Base-by-base conservation (phyloP, 371 early-diverging fungal genomes). In the Polyrhizophydium stewartii region DNA sequence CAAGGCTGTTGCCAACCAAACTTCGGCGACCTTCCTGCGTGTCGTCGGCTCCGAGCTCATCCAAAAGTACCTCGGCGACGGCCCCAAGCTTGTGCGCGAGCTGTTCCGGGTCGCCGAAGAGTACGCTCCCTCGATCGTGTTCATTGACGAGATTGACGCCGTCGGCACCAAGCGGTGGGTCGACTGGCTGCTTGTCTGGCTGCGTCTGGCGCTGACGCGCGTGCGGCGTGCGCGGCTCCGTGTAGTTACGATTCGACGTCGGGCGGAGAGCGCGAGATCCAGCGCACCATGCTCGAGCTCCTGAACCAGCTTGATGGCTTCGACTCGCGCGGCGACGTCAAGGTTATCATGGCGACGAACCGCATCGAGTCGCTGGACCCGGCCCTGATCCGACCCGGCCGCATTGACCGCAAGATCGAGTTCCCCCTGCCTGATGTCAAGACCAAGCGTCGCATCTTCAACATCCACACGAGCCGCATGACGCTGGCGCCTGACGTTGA, bases 1-100 rank as follows among this genome's bases (percentile, higher is more conserved):
- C 30, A 86, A 98, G 67, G 99, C 99, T 12, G 99, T 99, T 1
- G 99, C 99, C 30, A 98, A 99, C 73, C 96, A 99, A 77, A 99
- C 99, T 3, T 95, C 99, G 81, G 99, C 98, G 70, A 91, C 92
- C n/a, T 99, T 99, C 70, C 98, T 99, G 64, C 90, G 99, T 69
- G 99, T 99, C 33, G 92, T 92, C 65, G 99, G 99, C 43, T 95
- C 97, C 43, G 99, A 99, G 78, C 84, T 99, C 41, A 99, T 99
- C n/a, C 99, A 99, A 79, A 99, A 99, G 78, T 99, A 99, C 76
- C 98, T 99, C 74, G 99, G 99, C 69, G 99, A 99, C 78, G 99
- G 99, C 59, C 91, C 93, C 57, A 88, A 99, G 62, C 96, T 99
- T 92, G 99, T 99, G 7, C 90, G 99, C 55, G 99, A 99, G 77